A percentile compares a stretch with the other conserved stretches of the same genome.
Conservation (phyloP, 805 yeast genomes). For the Candida endomychidarum region DNA sequence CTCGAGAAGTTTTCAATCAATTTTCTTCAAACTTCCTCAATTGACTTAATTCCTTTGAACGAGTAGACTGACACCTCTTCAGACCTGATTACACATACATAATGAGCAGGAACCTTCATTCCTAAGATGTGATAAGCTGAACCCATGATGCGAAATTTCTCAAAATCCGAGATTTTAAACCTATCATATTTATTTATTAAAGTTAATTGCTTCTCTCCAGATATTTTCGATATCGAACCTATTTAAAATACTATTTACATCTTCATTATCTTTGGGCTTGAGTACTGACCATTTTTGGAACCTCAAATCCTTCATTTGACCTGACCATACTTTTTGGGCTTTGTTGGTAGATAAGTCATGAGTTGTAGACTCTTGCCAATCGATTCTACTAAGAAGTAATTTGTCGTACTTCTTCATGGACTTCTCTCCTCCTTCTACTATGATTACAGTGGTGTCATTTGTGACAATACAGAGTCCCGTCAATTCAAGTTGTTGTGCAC, state of each 20-base stretch:
- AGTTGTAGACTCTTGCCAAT: constrained; percentile 55
- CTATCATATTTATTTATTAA: constrained; percentile 1
- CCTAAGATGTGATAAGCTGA: constrained; percentile 45
- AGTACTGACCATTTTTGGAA: constrained; percentile 73
- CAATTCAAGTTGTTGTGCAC: constrained; percentile 71
- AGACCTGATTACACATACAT: constrained; percentile 33
- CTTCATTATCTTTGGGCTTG: constrained; percentile 50
- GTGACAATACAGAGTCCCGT: constrained; percentile 60
- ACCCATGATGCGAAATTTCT: constrained; percentile 27
- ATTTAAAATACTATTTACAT: constrained; percentile 47
- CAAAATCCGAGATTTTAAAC: constrained; percentile 2
- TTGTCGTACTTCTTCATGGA: constrained; percentile 62
- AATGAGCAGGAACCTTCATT: constrained; percentile 45
- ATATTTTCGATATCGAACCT: constrained; percentile 58
- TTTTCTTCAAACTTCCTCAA: not conserved
- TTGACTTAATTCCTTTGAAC: too few relatives aligned
- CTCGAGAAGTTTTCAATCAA: not conserved
- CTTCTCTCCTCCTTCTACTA: constrained; percentile 74
- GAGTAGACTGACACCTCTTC: too few relatives aligned
- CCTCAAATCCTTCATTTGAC: constrained; percentile 51
- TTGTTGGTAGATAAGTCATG: constrained; percentile 42
- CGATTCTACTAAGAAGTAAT: constrained; percentile 58
- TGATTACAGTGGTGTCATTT: constrained; percentile 52
- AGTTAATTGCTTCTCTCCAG: constrained; percentile 48
- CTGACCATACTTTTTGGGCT: constrained; percentile 67